Conservation (phyloP, 2,329 filamentous ascomycete species). For the Pestalotiopsis sp. region DNA sequence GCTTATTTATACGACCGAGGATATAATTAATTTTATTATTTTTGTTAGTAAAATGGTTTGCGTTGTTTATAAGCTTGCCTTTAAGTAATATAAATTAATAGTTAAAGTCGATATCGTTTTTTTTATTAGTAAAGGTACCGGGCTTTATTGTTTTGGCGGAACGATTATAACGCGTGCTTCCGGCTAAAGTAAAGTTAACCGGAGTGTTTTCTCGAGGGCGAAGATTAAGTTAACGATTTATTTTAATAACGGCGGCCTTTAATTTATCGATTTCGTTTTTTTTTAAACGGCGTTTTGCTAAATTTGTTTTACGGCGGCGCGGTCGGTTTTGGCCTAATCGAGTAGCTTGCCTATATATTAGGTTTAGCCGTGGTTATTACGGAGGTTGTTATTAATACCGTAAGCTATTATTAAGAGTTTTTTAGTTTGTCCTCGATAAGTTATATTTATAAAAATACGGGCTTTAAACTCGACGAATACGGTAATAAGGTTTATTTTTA, state of each 20-base stretch:
- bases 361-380: background rate
- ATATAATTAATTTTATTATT: background rate
- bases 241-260: background rate
- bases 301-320: background rate
- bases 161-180: background rate
- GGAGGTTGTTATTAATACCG: background rate
- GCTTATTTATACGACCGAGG: background rate
- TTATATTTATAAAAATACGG: background rate
- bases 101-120: background rate
- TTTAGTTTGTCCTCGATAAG: background rate
- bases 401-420: background rate
- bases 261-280: background rate
- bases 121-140: background rate
- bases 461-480: background rate
- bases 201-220: background rate
- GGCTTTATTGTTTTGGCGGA: background rate
- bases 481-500: background rate
- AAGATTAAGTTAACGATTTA: background rate
- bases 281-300: background rate
- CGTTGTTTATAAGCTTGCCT: background rate
- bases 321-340: slow-evolving; percentile 6
- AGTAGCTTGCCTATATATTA: background rate
- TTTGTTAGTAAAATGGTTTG: background rate
- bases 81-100: background rate
- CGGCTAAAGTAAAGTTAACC: background rate